Evolutionary conservation across 495 filamentous ascomycete genomes (phyloP).

Genomic region (Daldinia concentrica): DNA sequence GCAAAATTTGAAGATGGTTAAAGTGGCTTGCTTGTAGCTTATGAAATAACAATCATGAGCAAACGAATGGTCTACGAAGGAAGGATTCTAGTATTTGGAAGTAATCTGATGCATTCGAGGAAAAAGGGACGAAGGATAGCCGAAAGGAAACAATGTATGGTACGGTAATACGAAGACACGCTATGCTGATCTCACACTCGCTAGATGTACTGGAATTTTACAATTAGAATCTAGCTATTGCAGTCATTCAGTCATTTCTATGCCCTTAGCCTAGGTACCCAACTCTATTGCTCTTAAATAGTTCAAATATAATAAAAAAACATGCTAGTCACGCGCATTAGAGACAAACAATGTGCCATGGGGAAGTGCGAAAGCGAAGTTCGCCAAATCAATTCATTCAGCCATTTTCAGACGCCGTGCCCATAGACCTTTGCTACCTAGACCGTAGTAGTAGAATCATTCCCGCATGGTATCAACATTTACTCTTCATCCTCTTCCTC

Average conservation of each 20-base stretch:
- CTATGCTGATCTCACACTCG: background rate
- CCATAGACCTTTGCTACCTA: constrained; percentile 47
- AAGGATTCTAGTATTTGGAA: background rate
- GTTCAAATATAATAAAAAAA: background rate
- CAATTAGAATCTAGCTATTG: background rate
- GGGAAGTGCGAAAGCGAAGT: constrained; percentile 44
- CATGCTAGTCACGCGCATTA: constrained; percentile 3
- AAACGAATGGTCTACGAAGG: background rate
- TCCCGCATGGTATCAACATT: constrained; percentile 47
- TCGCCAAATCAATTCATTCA: constrained; percentile 48
- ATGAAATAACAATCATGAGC: background rate
- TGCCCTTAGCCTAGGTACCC: background rate
- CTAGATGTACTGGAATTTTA: background rate
- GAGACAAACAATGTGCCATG: constrained; percentile 7
- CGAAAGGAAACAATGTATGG: no score
- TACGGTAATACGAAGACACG: background rate
- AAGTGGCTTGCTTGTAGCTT: background rate
- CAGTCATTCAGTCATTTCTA: constrained; percentile 4
- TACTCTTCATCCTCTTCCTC: constrained; percentile 74
- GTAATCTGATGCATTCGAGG: background rate
- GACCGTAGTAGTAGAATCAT: constrained; percentile 40
- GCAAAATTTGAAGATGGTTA: background rate
- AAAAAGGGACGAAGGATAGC: background rate
- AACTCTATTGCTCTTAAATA: background rate
- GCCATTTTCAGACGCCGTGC: constrained; percentile 50